phyloP scores from a whole-genome alignment of 139 green algal genomes.

The Coelastrella sp. region DNA sequence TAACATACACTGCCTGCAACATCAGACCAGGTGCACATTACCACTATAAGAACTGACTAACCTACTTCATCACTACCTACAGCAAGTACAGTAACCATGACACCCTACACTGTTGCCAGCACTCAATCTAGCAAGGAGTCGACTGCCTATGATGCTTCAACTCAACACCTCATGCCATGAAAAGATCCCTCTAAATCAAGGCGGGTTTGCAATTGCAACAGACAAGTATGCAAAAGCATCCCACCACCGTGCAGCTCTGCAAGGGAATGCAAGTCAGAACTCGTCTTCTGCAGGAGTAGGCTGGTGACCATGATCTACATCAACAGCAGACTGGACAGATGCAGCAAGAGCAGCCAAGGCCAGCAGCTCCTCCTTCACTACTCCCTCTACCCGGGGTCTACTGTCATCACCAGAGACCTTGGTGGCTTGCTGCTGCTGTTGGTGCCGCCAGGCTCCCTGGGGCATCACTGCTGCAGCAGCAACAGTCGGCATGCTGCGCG shows the following conservation, averaged over 20 bases:
- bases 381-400: background rate
- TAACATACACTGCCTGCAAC: too few species aligned
- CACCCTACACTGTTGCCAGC: too few species aligned
- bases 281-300: background rate
- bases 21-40: too few species aligned
- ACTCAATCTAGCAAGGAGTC: too few species aligned
- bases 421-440: slow-evolving; percentile 8
- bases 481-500: slow-evolving; percentile 25
- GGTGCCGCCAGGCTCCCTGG: background rate
- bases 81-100: too few species aligned
- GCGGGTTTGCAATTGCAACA: too few species aligned
- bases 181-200: background rate
- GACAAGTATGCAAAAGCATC: too few species aligned
- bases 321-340: background rate
- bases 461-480: slow-evolving; percentile 14
- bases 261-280: too few species aligned
- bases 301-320: background rate
- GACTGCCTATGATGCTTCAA: too few species aligned
- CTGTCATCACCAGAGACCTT: background rate
- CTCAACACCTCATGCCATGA: background rate
- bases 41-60: too few species aligned
- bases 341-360: slow-evolving; percentile 31
- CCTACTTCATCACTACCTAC: too few species aligned
- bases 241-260: too few species aligned
- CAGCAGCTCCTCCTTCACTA: slow-evolving; percentile 14